Base-by-base conservation (phyloP, 352 stramenopile genomes). In the Phytopythium sindhum region DNA sequence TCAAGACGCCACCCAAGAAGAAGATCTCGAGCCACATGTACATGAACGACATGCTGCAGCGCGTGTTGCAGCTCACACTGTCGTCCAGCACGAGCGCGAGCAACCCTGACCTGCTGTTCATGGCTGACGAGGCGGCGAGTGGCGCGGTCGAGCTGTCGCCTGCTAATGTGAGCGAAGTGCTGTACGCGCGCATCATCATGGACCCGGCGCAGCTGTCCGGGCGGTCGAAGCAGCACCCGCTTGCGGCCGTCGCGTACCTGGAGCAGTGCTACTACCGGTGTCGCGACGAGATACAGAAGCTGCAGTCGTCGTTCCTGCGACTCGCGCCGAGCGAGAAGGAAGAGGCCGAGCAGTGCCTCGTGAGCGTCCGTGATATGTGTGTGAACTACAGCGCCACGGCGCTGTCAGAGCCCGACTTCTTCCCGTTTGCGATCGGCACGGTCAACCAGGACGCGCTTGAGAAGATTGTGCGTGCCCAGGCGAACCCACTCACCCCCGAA, bases 311-410 rank as follows among this genome's bases (percentile, higher is more conserved):
- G 31, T 89, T 86, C 60, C 33, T 90, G 21, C 72, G 77, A 21
- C 61, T 91, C 4, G 47, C 72, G 0, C 60, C 67, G 4, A 67
- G 69, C 2, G 81, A 88, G 57, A 91, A 91, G 52, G 63, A 75
- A 42, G 69, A 78, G 31, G 75, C 73, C 0, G 74, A 86, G 39
- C 60, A 84, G 24, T 88, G 77, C 67, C 63, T 93, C 17, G 50
- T 23, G 53, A 88, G 66, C 47, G 73, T 95, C 41, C 72, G 71
- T 4, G 81, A 90, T 50, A 91, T 91, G 82, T 91, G 84, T 57
- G 72, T 95, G 55, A 95, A 92, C 65, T 96, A 96, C 69, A 92
- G 81, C 57, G 83, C 87, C 4, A 96, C 88, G 11, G 74, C 82
- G 19, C 70, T 96, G 4, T 89, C 83, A 0, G 88, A 96, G 60